Percentiles rank a stretch among this genome's conserved stretches.
phyloP scores from a whole-genome alignment of 176 grass and related monocot genomes.

The Bolboschoenus planiculmis region DNA sequence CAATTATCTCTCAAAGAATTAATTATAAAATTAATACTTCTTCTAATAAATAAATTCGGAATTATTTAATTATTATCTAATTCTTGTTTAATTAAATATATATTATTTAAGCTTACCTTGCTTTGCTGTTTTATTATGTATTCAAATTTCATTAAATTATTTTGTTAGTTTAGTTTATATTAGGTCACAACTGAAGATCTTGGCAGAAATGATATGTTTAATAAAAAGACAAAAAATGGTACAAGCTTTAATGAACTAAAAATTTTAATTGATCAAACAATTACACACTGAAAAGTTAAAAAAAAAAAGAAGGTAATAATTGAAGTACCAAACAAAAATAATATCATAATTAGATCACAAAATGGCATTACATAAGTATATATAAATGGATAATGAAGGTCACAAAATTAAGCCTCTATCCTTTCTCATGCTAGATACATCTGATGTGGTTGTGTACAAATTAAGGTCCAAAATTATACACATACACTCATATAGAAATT shows the following conservation, averaged over 20 bases:
- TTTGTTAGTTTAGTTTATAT: not conserved
- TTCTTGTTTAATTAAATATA: no score
- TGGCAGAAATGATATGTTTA: not conserved
- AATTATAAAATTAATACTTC: no score
- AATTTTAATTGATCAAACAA: not conserved
- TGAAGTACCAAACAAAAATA: not conserved
- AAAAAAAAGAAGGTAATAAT: not conserved
- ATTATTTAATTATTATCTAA: no score
- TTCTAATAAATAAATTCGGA: no score
- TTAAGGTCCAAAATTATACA: not conserved
- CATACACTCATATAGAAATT: not conserved
- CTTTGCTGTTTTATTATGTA: not conserved
- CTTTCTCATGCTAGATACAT: not conserved
- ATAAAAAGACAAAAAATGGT: not conserved
- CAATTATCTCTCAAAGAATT: no score
- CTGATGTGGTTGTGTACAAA: not conserved
- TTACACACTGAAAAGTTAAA: not conserved
- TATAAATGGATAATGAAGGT: no score
- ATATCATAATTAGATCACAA: not conserved
- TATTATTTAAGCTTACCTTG: not conserved
- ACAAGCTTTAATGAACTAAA: not conserved
- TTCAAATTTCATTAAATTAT: not conserved
- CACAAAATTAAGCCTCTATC: not conserved
- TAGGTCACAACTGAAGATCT: not conserved
- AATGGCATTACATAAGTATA: not conserved